Conservation (phyloP, 371 early-diverging fungal species). For the Entomophthora muscae region DNA sequence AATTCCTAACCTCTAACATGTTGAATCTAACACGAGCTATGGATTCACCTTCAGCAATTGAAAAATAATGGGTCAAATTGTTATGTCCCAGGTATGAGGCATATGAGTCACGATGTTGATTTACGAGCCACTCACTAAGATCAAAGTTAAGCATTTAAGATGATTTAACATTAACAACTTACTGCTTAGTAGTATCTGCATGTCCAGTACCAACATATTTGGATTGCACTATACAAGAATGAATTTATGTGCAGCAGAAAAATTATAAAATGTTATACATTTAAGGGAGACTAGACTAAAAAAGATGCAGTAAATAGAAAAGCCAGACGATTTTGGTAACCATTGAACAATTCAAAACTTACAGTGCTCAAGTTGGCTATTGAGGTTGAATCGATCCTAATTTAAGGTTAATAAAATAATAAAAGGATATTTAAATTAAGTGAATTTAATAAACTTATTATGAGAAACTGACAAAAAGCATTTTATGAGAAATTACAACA, state of each 20-base stretch:
- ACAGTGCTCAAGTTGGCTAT: conserved; percentile 69
- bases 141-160: neutral
- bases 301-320: neutral
- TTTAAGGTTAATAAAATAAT: neutral
- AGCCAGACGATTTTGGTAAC: neutral
- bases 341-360: conserved; percentile 12
- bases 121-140: conserved; percentile 64
- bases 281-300: neutral
- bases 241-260: neutral
- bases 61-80: conserved; percentile 48
- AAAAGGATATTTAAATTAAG: neutral
- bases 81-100: conserved; percentile 65
- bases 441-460: neutral
- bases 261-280: neutral
- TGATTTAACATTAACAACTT: conserved; percentile 14
- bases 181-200: conserved; percentile 80
- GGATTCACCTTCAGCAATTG: conserved; percentile 73
- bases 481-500: neutral
- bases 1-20: conserved; percentile 54
- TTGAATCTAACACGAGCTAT: conserved; percentile 52
- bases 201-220: conserved; percentile 83
- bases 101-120: conserved; percentile 69
- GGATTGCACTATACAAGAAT: conserved; percentile 39
- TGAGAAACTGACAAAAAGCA: neutral
- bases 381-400: conserved; percentile 54